Base-by-base conservation (phyloP, 768 basidiomycete species). In the Hydnum rufescens region DNA sequence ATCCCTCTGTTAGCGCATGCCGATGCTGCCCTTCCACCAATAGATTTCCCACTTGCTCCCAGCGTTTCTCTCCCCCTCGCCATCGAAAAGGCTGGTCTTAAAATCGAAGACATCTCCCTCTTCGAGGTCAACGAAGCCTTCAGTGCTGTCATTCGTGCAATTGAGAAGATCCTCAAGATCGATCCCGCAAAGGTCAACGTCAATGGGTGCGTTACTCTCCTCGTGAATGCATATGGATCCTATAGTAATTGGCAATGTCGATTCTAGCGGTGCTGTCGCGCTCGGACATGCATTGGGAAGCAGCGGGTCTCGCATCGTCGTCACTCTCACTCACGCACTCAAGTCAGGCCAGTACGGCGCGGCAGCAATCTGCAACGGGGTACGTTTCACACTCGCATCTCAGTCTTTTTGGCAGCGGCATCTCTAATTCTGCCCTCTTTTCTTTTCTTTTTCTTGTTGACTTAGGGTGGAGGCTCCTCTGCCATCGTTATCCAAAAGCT, bases 61-160 rank as follows among this genome's bases (percentile, higher is more conserved):
- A 85, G 93, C 4, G 72, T 85, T 57, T 93, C 93, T 26, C 67
- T 99, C 34, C 95, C 95, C 22, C 66, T 76, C 54, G 95, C 95
- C 8, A 70, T 99, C 55, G 68, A 89, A 70, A 80, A 74, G 61
- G 95, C 93, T 22, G 84, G 84, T 59, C 71, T 97, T 53, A 76
- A 77, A 19, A 62, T 78, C 47, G 71, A 82, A 42, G 88, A 99
- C 60, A 87, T 99, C 57, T 73, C 89, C 43, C 73, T 82, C 48
- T 99, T 88, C 64, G 95, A 99, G 66, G 76, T 97, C 65, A 99
- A 99, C 65, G 93, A 99, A 66, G 93, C 93, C 26, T 99, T 96
- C 74, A 90, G 89, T 1, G 84, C 84, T 46, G 93, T 97, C 58
- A 82, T 86, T 58, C 75, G 82, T 49, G 82, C 93, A 51, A 84